Conservation (phyloP, 352 stramenopile genomes). For the Globisporangium sylvaticum region DNA sequence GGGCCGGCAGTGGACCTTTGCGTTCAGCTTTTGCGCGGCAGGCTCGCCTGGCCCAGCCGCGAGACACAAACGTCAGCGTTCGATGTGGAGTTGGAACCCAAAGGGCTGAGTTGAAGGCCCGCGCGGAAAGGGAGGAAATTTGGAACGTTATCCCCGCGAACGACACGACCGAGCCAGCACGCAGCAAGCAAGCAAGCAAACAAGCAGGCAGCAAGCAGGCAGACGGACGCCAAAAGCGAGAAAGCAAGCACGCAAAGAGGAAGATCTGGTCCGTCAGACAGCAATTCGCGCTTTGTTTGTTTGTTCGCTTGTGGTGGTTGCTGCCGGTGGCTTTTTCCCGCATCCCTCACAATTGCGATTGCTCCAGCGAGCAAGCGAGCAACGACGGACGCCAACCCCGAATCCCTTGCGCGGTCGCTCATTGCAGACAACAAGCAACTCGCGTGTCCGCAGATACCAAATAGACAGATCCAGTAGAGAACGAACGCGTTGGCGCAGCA, state of each 20-base stretch:
- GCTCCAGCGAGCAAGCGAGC: constrained; percentile 3
- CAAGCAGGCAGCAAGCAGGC: neutral
- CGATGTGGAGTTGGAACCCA: constrained; percentile 2
- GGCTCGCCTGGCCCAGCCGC: neutral
- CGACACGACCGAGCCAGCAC: neutral
- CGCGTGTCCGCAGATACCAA: constrained; percentile 1
- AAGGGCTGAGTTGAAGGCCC: constrained; percentile 10
- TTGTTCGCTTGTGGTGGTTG: neutral
- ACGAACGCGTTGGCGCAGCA: neutral
- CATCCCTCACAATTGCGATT: constrained; percentile 5
- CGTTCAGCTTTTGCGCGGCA: constrained; percentile 8
- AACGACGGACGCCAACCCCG: neutral
- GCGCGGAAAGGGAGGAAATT: constrained; percentile 3
- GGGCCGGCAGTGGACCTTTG: neutral
- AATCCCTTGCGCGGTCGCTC: neutral
- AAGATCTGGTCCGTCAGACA: constrained; percentile 13
- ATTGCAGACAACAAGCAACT: neutral
- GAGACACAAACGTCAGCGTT: constrained; percentile 7
- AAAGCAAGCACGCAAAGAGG: neutral
- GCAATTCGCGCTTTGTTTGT: neutral
- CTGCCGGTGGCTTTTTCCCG: neutral
- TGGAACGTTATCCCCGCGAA: constrained; percentile 7
- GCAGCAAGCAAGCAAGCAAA: neutral
- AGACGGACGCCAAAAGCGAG: neutral
- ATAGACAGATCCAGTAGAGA: constrained; percentile 2